Evolutionary conservation across 1,284 basidiomycete genomes (phyloP).

Genomic region (Ceratobasidium sp.): DNA sequence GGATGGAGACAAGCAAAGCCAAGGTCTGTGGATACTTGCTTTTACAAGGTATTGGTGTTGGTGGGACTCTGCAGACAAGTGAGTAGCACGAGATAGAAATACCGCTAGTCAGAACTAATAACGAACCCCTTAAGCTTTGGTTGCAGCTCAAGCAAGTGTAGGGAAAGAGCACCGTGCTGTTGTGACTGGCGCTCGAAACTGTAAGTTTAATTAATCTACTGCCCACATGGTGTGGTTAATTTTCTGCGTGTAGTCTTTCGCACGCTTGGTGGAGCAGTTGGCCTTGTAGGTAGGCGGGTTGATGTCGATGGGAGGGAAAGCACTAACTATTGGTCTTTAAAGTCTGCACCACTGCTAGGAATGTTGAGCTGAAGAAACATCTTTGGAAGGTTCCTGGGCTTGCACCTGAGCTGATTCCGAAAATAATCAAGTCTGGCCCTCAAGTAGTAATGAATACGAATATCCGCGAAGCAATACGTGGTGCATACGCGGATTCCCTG

Average conservation of each 20-base stretch:
- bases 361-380: conserved; percentile 28
- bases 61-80: conserved; percentile 35
- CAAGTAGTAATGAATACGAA: not conserved
- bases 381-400: conserved; percentile 27
- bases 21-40: conserved; percentile 32
- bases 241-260: conserved; percentile 20
- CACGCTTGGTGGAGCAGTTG: conserved; percentile 37
- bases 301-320: not conserved
- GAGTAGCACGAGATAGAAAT: not conserved
- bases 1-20: conserved; percentile 23
- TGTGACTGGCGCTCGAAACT: conserved; percentile 39
- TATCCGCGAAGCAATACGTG: conserved; percentile 6
- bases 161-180: conserved; percentile 26
- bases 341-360: conserved; percentile 35
- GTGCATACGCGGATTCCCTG: conserved; percentile 26
- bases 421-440: conserved; percentile 36
- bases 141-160: conserved; percentile 36
- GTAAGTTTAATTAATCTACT: not conserved
- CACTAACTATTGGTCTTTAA: too few species aligned
- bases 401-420: conserved; percentile 10
- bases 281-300: conserved; percentile 17
- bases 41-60: conserved; percentile 37
- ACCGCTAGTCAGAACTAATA: not conserved
- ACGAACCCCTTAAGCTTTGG: conserved; percentile 15
- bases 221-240: not conserved